A percentile compares a stretch with the other conserved stretches of the same genome.
Evolutionary conservation across 805 yeast species (phyloP).

Genomic region (Zygosaccharomyces pseudorouxii): DNA sequence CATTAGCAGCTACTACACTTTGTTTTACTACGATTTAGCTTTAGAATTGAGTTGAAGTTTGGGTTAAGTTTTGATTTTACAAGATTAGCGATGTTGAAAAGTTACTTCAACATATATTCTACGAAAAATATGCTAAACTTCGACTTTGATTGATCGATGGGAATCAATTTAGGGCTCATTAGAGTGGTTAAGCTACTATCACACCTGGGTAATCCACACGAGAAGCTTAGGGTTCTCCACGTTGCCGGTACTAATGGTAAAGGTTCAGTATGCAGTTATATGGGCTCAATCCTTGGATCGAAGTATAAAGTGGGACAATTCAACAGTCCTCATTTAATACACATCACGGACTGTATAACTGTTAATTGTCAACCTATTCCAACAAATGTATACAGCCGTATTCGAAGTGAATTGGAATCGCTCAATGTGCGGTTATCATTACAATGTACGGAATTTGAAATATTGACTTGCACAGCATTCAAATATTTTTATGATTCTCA

Average conservation of each 20-base stretch:
- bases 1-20: constrained; percentile 10
- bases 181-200: constrained; percentile 45
- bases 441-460: constrained; percentile 84
- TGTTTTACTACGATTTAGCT: background rate
- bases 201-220: constrained; percentile 66
- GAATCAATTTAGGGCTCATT: constrained; percentile 55
- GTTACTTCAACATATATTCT: background rate
- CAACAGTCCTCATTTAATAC: constrained; percentile 81
- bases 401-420: constrained; percentile 40
- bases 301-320: constrained; percentile 61
- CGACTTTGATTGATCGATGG: constrained; percentile 31
- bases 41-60: background rate
- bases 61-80: background rate
- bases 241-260: constrained; percentile 97
- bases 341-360: constrained; percentile 69
- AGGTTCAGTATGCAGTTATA: constrained; percentile 85
- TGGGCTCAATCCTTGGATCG: constrained; percentile 56
- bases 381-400: constrained; percentile 40
- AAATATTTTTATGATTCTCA: constrained; percentile 56
- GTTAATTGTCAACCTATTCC: constrained; percentile 59
- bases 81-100: background rate
- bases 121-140: background rate
- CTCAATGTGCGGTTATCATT: constrained; percentile 41
- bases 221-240: constrained; percentile 64
- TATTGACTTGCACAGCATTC: constrained; percentile 80